Base-by-base conservation (phyloP, 441 rosid genomes). In the Pelargonium hybrid region DNA sequence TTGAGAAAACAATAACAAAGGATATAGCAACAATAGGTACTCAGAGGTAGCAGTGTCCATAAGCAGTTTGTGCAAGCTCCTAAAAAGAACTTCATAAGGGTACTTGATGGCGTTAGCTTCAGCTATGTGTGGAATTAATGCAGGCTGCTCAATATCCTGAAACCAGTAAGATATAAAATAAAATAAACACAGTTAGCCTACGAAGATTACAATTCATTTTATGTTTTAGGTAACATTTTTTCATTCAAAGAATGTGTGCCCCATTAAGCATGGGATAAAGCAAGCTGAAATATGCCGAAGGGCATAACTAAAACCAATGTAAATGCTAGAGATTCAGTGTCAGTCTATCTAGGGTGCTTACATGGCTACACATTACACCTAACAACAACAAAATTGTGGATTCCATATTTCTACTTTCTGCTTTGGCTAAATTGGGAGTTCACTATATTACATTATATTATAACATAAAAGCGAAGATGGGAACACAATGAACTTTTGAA, bases 31-130 rank as follows among this genome's bases (percentile, higher is more conserved):
- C 75, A 72, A 74, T 79, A 71, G 75, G 78, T 87, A 95, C 99
- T 95, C 99, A 26, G 99, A 95, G 79, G 99, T 92, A 69, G 99
- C 99, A 73, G 99, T 95, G 81, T 95, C 99, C 93, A 95, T 87
- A 66, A 95, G 93, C 77, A 95, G 87, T 83, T 90, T 95, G 82
- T 95, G 99, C 80, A 88, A 81, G 77, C 98, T 92, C 86, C 98
- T 84, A 82, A 95, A 95, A 76, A 95, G 96, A 76, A 92, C 97
- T 86, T 95, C 99, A 62, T 95, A 89, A 25, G 98, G 98, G 84
- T 92, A 92, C 82, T 92, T 95, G 78, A 82, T 83, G 71, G 92
- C 82, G 87, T 89, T 92, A 57, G 99, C 99, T 87, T 95, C 98
- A 69, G 98, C 97, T 80, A 95, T 95, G 81, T 95, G 99, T 7